Conservation (phyloP, 2,329 filamentous ascomycete species). For the Penicillium crustosum region DNA sequence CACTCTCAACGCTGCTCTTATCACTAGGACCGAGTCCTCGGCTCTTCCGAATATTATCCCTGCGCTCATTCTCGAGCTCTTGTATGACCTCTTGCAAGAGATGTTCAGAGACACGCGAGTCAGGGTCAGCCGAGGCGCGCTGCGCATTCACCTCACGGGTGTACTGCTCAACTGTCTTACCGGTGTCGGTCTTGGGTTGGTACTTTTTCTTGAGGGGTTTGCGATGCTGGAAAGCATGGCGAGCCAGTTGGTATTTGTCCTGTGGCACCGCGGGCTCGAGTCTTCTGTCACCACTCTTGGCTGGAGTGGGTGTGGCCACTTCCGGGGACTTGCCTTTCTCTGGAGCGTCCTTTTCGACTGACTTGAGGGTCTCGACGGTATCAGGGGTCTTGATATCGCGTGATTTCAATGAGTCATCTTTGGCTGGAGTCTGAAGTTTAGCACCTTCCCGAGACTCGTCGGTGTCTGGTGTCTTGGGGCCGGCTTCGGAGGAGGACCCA, state of each 20-base stretch:
- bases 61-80: slow-evolving; percentile 2
- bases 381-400: background rate
- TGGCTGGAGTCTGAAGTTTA: background rate
- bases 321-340: background rate
- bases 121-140: background rate
- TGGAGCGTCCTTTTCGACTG: background rate
- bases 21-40: background rate
- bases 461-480: slow-evolving; percentile 1
- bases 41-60: background rate
- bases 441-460: background rate
- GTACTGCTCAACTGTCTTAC: slow-evolving; percentile 8
- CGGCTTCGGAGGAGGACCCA: slow-evolving; percentile 1
- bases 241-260: background rate
- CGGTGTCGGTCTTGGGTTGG: slow-evolving; percentile 3
- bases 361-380: background rate
- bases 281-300: background rate
- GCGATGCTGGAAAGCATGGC: slow-evolving; percentile 4
- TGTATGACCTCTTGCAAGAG: background rate
- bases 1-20: background rate
- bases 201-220: slow-evolving; percentile 6
- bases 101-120: background rate
- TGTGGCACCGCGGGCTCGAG: slow-evolving; percentile 3
- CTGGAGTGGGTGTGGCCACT: background rate
- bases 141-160: slow-evolving; percentile 3
- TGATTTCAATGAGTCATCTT: background rate